phyloP scores from a whole-genome alignment of 208 protist species.

The Acanthamoeba culbertsoni region DNA sequence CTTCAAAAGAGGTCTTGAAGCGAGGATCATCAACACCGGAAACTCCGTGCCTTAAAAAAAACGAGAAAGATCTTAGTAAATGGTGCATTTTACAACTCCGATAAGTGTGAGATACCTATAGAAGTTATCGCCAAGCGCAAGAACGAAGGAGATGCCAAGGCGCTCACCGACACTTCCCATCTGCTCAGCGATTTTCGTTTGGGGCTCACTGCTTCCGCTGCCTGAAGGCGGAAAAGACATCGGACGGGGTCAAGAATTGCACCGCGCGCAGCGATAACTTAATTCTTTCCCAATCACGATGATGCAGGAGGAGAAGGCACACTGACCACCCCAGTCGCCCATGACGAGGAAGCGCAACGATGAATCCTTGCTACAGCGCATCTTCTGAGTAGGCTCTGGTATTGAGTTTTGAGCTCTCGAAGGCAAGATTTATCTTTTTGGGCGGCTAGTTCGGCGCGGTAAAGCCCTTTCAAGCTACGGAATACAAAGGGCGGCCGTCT shows the following conservation, averaged over 20 bases:
- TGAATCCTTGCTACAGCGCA: too few relatives aligned
- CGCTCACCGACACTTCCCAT: conserved; percentile 43
- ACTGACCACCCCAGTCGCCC: conserved; percentile 65
- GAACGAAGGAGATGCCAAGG: conserved; percentile 46
- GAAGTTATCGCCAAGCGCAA: conserved; percentile 70
- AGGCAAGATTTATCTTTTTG: too few relatives aligned
- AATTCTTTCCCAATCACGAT: not conserved
- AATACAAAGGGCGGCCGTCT: too few relatives aligned
- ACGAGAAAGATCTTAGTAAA: not conserved
- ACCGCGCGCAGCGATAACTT: not conserved
- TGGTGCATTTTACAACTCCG: not conserved
- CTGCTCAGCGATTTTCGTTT: conserved; percentile 40
- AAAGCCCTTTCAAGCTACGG: too few relatives aligned
- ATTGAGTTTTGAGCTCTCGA: too few relatives aligned
- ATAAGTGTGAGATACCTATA: conserved; percentile 22
- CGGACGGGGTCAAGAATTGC: not conserved
- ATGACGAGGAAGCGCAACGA: conserved; percentile 63
- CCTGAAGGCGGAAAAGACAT: not conserved
- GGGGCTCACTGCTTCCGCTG: not conserved
- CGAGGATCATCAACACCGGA: conserved; percentile 54
- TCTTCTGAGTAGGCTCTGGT: too few relatives aligned
- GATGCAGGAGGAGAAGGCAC: not conserved
- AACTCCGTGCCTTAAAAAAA: conserved; percentile 54
- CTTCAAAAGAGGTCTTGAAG: conserved; percentile 64
- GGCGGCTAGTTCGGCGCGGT: too few relatives aligned